A percentile compares a stretch with the other conserved stretches of the same genome.
Evolutionary conservation across 768 basidiomycete genomes (phyloP).

Genomic region (Boletus sp.): DNA sequence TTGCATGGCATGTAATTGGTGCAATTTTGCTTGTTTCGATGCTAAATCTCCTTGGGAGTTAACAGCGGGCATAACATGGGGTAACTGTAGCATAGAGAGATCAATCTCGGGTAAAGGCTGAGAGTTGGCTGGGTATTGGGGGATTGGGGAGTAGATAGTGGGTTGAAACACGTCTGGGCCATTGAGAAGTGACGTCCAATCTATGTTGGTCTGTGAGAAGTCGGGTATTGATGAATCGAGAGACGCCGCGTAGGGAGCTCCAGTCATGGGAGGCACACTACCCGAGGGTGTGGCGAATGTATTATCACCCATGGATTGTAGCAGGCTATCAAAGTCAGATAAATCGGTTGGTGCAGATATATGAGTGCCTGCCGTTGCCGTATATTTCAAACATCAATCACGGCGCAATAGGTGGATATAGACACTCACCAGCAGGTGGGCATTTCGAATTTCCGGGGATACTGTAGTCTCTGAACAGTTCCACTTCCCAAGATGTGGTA

Average conservation of each 20-base stretch:
- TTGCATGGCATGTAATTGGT: slow-evolving; percentile 31
- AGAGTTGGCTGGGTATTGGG: slow-evolving; percentile 1
- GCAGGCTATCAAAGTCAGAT: slow-evolving; percentile 7
- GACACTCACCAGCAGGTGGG: slow-evolving; percentile 5
- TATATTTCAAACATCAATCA: background rate
- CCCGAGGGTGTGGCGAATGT: background rate
- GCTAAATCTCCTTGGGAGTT: background rate
- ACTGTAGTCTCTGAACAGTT: slow-evolving; percentile 32
- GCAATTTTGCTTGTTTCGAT: slow-evolving; percentile 17
- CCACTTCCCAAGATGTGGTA: slow-evolving; percentile 31
- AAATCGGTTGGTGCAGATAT: background rate
- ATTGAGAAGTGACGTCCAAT: slow-evolving; percentile 20
- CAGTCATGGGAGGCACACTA: background rate
- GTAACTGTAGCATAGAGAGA: slow-evolving; percentile 27
- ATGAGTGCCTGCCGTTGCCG: background rate
- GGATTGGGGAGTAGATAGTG: background rate
- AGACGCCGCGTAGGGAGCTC: background rate
- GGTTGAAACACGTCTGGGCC: background rate
- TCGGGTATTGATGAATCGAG: slow-evolving; percentile 2
- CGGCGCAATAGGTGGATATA: background rate
- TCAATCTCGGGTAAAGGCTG: slow-evolving; percentile 23
- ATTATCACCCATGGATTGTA: slow-evolving; percentile 4
- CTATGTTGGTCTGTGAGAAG: background rate
- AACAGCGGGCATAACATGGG: background rate
- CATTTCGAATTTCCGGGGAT: slow-evolving; percentile 9